Conservation (phyloP, 306 rosid species). For the Casuarina glauca region DNA sequence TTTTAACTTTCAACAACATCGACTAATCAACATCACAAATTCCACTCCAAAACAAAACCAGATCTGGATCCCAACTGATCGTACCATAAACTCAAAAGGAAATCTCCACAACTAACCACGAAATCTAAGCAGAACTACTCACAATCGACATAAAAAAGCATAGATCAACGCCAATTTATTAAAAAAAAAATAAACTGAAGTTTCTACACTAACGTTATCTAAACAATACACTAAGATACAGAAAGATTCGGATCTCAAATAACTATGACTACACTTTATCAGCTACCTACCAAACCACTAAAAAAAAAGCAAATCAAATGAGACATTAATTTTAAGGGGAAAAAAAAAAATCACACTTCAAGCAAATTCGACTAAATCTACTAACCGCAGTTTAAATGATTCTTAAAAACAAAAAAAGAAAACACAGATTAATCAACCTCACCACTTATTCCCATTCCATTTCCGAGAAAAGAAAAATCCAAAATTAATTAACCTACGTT, state of each 20-base stretch:
- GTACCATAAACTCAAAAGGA: neutral
- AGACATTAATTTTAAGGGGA: neutral
- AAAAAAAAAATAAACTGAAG: neutral
- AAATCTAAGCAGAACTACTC: neutral
- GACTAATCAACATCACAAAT: neutral
- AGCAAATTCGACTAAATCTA: neutral
- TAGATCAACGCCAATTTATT: neutral
- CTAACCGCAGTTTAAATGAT: neutral
- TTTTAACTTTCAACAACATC: neutral
- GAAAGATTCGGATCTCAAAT: neutral
- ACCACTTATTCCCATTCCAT: neutral
- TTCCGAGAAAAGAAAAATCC: neutral
- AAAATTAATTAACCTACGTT: constrained; percentile 49
- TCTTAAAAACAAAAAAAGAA: neutral
- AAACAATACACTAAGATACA: neutral
- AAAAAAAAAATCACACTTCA: neutral
- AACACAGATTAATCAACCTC: neutral
- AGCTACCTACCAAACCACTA: neutral
- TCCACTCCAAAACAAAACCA: neutral
- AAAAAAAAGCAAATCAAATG: neutral
- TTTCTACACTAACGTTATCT: neutral
- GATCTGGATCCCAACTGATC: constrained; percentile 23
- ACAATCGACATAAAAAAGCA: neutral
- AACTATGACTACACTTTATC: neutral
- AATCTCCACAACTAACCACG: neutral